phyloP scores from a whole-genome alignment of 169 alveolate genomes.

The Plasmodium falciparum region DNA sequence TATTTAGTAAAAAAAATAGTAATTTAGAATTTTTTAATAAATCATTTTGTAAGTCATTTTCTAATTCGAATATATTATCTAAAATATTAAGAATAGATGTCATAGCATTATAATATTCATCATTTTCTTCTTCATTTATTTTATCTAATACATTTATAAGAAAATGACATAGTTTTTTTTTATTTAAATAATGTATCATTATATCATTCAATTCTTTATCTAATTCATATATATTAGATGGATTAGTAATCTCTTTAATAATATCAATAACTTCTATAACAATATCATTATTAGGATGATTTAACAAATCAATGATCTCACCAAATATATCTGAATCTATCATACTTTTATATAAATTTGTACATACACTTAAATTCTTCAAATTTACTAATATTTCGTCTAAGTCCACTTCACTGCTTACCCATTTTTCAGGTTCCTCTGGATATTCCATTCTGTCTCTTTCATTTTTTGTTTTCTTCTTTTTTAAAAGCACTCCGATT shows the following conservation, averaged over 20 bases:
- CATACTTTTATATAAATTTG: slow-evolving; percentile 72
- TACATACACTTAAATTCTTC: slow-evolving; percentile 70
- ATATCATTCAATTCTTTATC: slow-evolving; percentile 10
- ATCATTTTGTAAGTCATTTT: slow-evolving; percentile 68
- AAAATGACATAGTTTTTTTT: slow-evolving; percentile 66
- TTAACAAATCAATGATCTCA: slow-evolving; percentile 51
- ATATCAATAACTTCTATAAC: slow-evolving; percentile 72
- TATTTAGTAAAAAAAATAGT: slow-evolving; percentile 71
- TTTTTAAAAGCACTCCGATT: slow-evolving; percentile 45
- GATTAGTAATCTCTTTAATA: slow-evolving; percentile 70
- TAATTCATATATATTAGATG: slow-evolving; percentile 68
- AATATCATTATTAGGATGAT: slow-evolving; percentile 73
- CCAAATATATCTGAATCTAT: slow-evolving; percentile 47
- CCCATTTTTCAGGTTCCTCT: slow-evolving; percentile 76
- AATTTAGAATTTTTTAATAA: slow-evolving; percentile 61
- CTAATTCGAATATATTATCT: slow-evolving; percentile 71
- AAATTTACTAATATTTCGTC: slow-evolving; percentile 66
- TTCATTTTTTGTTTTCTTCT: slow-evolving; percentile 65
- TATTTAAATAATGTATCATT: slow-evolving; percentile 47
- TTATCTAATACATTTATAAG: slow-evolving; percentile 63
- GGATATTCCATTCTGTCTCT: slow-evolving; percentile 75
- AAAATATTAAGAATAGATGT: slow-evolving; percentile 66
- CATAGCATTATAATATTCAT: slow-evolving; percentile 70
- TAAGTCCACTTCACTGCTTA: slow-evolving; percentile 71
- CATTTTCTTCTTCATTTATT: slow-evolving; percentile 71